These are phyloP conservation scores for Bipolaris zeicola DNA, from an alignment of 2,329 filamentous ascomycete genomes.

Conservation along the genomic window DNA sequence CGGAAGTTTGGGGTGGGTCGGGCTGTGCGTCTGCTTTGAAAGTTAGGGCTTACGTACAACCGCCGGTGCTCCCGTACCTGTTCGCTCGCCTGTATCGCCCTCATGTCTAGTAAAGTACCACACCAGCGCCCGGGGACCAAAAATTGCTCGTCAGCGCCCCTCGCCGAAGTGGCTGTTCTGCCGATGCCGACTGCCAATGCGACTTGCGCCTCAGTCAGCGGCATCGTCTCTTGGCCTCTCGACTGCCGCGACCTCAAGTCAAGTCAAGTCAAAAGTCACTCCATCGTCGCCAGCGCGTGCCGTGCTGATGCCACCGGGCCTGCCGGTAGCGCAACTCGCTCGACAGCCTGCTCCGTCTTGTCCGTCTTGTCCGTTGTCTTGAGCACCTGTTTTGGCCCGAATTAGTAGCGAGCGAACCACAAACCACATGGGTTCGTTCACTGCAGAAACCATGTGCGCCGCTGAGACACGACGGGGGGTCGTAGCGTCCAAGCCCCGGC, in stretches of 20 bases:
- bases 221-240: too few relatives aligned
- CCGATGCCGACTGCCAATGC: too few relatives aligned
- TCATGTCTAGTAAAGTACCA: background rate
- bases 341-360: slow-evolving; percentile 1
- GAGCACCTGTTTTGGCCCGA: slow-evolving; percentile 5
- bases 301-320: slow-evolving; percentile 10
- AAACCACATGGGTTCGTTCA: slow-evolving; percentile 13
- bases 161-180: too few relatives aligned
- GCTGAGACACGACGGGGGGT: slow-evolving; percentile 19
- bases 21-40: background rate
- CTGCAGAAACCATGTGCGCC: slow-evolving; percentile 10
- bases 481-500: background rate
- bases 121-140: too few relatives aligned
- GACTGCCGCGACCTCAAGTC: too few relatives aligned
- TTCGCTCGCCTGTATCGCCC: background rate
- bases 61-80: slow-evolving; percentile 1
- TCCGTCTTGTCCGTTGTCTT: background rate
- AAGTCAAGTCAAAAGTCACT: background rate
- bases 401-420: slow-evolving; percentile 11
- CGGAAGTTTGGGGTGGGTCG: background rate
- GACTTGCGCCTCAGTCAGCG: too few relatives aligned
- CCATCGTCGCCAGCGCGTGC: background rate
- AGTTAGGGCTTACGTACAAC: slow-evolving; percentile 12
- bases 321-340: slow-evolving; percentile 13
- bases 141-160: too few relatives aligned